These are phyloP conservation scores for Aspergillus japonicus DNA, from an alignment of 2,329 filamentous ascomycete species.

Conservation along the genomic window DNA sequence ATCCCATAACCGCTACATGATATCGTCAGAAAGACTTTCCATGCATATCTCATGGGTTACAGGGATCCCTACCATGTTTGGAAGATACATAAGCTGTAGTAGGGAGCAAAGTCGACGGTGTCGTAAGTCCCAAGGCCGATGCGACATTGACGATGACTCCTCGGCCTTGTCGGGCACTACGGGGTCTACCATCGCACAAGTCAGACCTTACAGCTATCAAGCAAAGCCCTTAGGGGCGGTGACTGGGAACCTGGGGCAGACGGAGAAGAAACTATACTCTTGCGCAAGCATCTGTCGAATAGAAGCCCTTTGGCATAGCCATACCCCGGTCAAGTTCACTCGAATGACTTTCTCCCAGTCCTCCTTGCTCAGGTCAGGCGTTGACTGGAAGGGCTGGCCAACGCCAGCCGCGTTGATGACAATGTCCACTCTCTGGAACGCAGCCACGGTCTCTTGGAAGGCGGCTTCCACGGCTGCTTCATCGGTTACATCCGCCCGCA, in stretches of 20 bases:
- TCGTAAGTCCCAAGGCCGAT: conserved; percentile 5
- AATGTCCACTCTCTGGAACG: conserved; percentile 7
- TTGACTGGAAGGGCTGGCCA: not conserved
- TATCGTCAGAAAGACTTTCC: not conserved
- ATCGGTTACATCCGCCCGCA: conserved; percentile 6
- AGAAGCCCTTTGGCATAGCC: conserved; percentile 10
- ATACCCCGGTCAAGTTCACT: conserved; percentile 7
- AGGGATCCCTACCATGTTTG: conserved; percentile 32
- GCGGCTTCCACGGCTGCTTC: conserved; percentile 2
- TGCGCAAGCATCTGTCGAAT: conserved; percentile 12
- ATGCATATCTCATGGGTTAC: not conserved
- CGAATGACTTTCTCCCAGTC: conserved; percentile 3
- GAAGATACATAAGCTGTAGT: conserved; percentile 23
- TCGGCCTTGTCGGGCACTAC: not conserved
- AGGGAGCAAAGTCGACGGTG: not conserved
- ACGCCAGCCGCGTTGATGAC: conserved; percentile 10
- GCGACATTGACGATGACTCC: conserved; percentile 14
- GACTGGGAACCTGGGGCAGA: not conserved
- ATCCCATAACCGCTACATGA: not conserved
- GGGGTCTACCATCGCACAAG: not conserved
- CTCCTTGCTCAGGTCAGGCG: not conserved
- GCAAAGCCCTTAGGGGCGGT: not conserved
- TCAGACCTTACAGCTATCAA: not conserved
- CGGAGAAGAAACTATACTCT: conserved; percentile 1
- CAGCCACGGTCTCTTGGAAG: not conserved